phyloP scores from a whole-genome alignment of 177 flowering plant genomes.

The Vitis hybrid region DNA sequence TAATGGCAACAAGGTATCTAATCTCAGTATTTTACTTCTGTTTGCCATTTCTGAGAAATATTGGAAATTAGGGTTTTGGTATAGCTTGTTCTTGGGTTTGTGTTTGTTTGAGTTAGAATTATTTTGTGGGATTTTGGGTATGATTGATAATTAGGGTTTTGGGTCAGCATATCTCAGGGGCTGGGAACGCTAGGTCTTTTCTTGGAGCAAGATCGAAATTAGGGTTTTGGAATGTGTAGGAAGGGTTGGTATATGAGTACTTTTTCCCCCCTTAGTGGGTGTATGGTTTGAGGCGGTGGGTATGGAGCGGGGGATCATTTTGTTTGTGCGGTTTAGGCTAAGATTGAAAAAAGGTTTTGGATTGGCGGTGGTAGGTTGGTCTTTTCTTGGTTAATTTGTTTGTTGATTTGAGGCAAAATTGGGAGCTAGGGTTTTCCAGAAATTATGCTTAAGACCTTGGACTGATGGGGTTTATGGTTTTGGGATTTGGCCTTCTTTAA shows the following conservation, averaged over 20 bases:
- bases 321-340: not conserved
- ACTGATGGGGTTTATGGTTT: conserved; percentile 2
- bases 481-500: not conserved
- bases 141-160: conserved; percentile 6
- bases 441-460: not conserved
- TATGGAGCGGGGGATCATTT: not conserved
- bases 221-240: not conserved
- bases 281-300: not conserved
- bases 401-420: not conserved
- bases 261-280: not conserved
- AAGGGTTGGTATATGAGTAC: not conserved
- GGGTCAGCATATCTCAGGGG: not conserved
- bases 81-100: not conserved
- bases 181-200: not conserved
- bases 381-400: too few species aligned
- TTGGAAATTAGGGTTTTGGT: conserved; percentile 8
- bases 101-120: not conserved
- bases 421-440: not conserved
- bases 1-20: conserved; percentile 67
- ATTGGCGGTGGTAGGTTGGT: too few species aligned
- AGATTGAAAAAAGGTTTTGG: too few species aligned
- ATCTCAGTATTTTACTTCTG: not conserved
- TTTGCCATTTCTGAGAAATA: not conserved
- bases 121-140: not conserved
- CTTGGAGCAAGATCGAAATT: not conserved